Evolutionary conservation across 108 stramenopile species (phyloP).

Genomic region (Cyclotella distinguenda): DNA sequence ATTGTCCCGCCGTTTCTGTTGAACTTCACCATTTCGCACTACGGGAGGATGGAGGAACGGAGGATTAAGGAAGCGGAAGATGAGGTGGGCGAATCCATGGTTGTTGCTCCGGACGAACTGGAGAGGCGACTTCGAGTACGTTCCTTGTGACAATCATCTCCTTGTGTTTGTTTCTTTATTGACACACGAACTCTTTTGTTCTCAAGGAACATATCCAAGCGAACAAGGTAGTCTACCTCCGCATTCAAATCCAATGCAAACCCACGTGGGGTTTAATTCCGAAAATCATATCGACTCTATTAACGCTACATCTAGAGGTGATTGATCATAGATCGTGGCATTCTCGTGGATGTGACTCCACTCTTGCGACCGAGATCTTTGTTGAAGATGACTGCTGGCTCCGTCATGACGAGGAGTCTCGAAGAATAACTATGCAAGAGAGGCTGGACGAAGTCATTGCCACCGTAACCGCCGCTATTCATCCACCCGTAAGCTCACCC

Average conservation of each 20-base stretch:
- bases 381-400: conserved; percentile 48
- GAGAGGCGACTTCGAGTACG: conserved; percentile 28
- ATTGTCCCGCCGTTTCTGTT: conserved; percentile 75
- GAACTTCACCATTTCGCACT: conserved; percentile 72
- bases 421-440: conserved; percentile 46
- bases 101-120: conserved; percentile 50
- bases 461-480: conserved; percentile 41
- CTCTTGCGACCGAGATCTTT: conserved; percentile 75
- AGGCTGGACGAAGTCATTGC: conserved; percentile 49
- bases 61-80: conserved; percentile 29
- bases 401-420: conserved; percentile 4
- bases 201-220: conserved; percentile 24
- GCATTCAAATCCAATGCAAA: conserved; percentile 71
- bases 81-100: conserved; percentile 7
- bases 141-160: neutral
- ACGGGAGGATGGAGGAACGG: conserved; percentile 62
- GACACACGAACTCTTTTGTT: neutral
- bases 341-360: conserved; percentile 68
- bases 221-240: conserved; percentile 61
- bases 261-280: conserved; percentile 72
- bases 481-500: conserved; percentile 44
- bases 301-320: conserved; percentile 55
- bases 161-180: neutral
- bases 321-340: conserved; percentile 84
- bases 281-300: conserved; percentile 56